These are phyloP conservation scores for Geotrichum siamense DNA, from an alignment of 1,139 yeast species.

Conservation along the genomic window DNA sequence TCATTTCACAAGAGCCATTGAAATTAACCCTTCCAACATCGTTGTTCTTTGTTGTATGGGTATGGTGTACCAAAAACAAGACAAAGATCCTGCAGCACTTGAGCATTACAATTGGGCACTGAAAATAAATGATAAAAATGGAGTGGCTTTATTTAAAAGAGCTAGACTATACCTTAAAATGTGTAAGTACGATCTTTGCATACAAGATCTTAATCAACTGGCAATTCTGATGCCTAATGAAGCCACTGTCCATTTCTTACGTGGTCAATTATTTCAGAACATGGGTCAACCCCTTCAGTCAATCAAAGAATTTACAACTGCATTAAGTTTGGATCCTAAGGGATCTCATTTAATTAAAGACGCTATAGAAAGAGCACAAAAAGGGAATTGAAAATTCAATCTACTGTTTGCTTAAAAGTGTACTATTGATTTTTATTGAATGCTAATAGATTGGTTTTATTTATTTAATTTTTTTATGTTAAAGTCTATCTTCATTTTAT, in stretches of 20 bases:
- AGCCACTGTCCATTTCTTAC: constrained; percentile 81
- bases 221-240: constrained; percentile 83
- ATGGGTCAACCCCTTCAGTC: constrained; percentile 72
- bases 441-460: no score
- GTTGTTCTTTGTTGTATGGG: constrained; percentile 91
- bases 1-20: constrained; percentile 80
- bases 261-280: constrained; percentile 80
- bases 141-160: constrained; percentile 80
- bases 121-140: constrained; percentile 71
- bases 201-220: constrained; percentile 64
- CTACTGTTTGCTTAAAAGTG: no score
- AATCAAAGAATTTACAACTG: constrained; percentile 78
- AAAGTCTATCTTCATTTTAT: no score
- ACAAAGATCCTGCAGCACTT: constrained; percentile 63
- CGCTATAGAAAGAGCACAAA: constrained; percentile 73
- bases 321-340: constrained; percentile 87
- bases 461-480: no score
- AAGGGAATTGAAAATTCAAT: no score
- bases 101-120: constrained; percentile 73
- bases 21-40: constrained; percentile 84
- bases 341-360: constrained; percentile 83
- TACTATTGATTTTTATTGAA: no score
- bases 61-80: constrained; percentile 77
- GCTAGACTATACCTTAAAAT: constrained; percentile 73
- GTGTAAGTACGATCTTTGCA: constrained; percentile 65